phyloP scores from a whole-genome alignment of 768 basidiomycete genomes.

The Goffeauzyma gilvescens region DNA sequence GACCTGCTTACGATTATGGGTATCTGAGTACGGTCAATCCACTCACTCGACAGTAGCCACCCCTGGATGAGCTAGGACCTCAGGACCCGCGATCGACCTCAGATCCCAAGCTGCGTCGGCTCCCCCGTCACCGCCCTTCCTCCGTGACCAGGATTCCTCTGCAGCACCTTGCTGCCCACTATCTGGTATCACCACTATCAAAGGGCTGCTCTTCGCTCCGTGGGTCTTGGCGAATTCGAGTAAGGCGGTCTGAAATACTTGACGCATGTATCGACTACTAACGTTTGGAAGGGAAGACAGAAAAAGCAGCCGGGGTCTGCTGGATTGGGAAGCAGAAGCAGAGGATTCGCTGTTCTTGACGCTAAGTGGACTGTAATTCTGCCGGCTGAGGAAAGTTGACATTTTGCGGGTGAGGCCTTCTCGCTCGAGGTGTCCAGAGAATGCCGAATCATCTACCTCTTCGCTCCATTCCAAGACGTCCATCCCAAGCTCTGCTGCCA shows the following conservation, averaged over 20 bases:
- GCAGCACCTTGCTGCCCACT: conserved; percentile 56
- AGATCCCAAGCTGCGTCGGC: conserved; percentile 45
- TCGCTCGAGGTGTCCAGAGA: conserved; percentile 30
- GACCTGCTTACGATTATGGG: not conserved
- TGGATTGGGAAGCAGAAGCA: conserved; percentile 37
- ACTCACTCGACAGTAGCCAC: conserved; percentile 63
- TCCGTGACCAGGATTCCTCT: conserved; percentile 37
- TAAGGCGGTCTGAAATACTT: conserved; percentile 53
- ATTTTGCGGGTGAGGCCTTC: conserved; percentile 44
- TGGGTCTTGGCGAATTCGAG: conserved; percentile 38
- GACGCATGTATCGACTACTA: conserved; percentile 48
- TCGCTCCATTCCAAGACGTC: conserved; percentile 77
- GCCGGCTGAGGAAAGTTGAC: conserved; percentile 49
- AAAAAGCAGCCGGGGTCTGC: conserved; percentile 46
- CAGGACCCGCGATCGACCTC: conserved; percentile 50
- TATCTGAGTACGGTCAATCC: not conserved
- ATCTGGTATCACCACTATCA: conserved; percentile 70
- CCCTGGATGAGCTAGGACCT: conserved; percentile 50
- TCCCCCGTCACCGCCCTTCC: conserved; percentile 36
- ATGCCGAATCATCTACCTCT: conserved; percentile 40
- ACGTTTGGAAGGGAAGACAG: conserved; percentile 85
- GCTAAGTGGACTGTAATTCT: conserved; percentile 19
- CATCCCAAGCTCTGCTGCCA: conserved; percentile 54
- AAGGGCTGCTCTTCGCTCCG: conserved; percentile 37
- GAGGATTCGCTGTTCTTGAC: conserved; percentile 39